These are phyloP conservation scores for Xylaria curta DNA, from an alignment of 495 filamentous ascomycete species.

Conservation along the genomic window DNA sequence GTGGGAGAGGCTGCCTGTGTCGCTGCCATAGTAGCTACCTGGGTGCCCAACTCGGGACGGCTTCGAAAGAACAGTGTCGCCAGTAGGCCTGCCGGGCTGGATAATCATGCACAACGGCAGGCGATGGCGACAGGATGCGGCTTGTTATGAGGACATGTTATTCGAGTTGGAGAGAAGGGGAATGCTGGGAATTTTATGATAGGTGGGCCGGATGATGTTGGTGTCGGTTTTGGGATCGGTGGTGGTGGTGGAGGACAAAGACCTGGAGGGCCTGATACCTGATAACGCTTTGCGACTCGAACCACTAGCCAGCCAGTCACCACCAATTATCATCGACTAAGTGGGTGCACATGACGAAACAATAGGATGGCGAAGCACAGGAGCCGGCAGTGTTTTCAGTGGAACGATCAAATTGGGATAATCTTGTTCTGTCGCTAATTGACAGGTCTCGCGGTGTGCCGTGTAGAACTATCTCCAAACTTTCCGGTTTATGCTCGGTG, in stretches of 20 bases:
- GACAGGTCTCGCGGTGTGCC: neutral
- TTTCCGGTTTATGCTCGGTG: slow-evolving; percentile 29
- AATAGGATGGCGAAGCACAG: slow-evolving; percentile 13
- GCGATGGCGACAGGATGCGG: slow-evolving; percentile 36
- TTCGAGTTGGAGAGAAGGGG: slow-evolving; percentile 23
- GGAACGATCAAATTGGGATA: slow-evolving; percentile 15
- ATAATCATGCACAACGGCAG: slow-evolving; percentile 34
- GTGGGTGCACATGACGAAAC: slow-evolving; percentile 35
- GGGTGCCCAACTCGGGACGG: slow-evolving; percentile 26
- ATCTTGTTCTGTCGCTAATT: neutral
- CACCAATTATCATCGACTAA: slow-evolving; percentile 26
- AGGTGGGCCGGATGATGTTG: slow-evolving; percentile 32
- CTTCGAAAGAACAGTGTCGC: slow-evolving; percentile 18
- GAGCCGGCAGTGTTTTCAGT: neutral
- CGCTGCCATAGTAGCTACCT: slow-evolving; percentile 34
- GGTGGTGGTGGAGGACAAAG: slow-evolving; percentile 3
- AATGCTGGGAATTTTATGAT: slow-evolving; percentile 26
- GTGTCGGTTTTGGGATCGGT: slow-evolving; percentile 21
- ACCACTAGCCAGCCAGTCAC: slow-evolving; percentile 25
- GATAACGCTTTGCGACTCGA: slow-evolving; percentile 9
- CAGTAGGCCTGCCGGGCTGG: slow-evolving; percentile 30
- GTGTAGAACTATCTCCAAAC: slow-evolving; percentile 5
- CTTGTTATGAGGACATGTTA: slow-evolving; percentile 35
- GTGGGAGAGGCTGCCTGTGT: slow-evolving; percentile 25
- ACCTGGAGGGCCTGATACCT: neutral